These are phyloP conservation scores for Pseudopyrenochaeta lycopersici DNA, from an alignment of 2,329 filamentous ascomycete genomes.

Conservation along the genomic window DNA sequence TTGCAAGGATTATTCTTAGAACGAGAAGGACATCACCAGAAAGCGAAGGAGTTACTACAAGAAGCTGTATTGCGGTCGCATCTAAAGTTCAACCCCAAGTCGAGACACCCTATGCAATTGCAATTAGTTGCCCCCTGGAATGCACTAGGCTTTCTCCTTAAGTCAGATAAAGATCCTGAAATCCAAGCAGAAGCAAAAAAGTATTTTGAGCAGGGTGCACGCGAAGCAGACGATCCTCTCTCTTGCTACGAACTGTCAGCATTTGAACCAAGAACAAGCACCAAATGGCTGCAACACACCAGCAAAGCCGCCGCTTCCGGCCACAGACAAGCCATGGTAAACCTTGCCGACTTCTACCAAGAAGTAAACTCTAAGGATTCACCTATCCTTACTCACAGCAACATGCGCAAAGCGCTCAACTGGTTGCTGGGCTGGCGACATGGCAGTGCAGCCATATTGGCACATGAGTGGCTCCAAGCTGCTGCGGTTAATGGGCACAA, in stretches of 20 bases:
- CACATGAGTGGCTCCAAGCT: slow-evolving; percentile 41
- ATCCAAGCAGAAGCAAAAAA: slow-evolving; percentile 30
- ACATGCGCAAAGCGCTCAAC: slow-evolving; percentile 24
- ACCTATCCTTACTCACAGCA: slow-evolving; percentile 11
- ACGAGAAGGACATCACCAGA: slow-evolving; percentile 26
- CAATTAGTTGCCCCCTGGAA: slow-evolving; percentile 44
- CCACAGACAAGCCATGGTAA: slow-evolving; percentile 48
- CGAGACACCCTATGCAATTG: slow-evolving; percentile 32
- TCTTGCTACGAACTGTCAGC: slow-evolving; percentile 50
- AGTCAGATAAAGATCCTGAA: slow-evolving; percentile 19
- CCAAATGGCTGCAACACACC: slow-evolving; percentile 54
- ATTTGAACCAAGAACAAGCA: slow-evolving; percentile 33
- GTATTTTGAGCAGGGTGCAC: slow-evolving; percentile 48
- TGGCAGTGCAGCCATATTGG: slow-evolving; percentile 24
- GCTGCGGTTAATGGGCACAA: slow-evolving; percentile 41
- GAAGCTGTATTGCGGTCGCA: slow-evolving; percentile 27
- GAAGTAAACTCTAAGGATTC: slow-evolving; percentile 36
- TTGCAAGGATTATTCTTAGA: slow-evolving; percentile 43
- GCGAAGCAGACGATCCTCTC: slow-evolving; percentile 54
- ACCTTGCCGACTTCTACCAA: slow-evolving; percentile 53
- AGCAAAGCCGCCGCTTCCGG: slow-evolving; percentile 56
- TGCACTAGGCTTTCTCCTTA: slow-evolving; percentile 36
- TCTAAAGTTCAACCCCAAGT: slow-evolving; percentile 19
- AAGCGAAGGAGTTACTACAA: slow-evolving; percentile 32
- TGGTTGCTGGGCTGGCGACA: slow-evolving; percentile 35